Evolutionary conservation across 345 rosid genomes (phyloP).

Genomic region (Syzygium aqueum): DNA sequence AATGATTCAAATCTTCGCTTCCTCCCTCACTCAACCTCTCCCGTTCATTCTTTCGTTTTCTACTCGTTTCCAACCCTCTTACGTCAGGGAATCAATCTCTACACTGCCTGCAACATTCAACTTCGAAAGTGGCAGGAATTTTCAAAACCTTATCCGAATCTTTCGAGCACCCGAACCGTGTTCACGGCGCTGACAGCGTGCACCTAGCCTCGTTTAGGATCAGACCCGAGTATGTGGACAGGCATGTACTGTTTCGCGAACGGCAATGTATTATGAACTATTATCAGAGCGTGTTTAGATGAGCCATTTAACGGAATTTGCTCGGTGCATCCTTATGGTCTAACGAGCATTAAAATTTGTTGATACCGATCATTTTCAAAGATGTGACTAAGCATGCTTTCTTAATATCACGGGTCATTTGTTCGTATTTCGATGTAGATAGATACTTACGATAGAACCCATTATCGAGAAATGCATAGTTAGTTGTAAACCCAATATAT

Average conservation of each 20-base stretch:
- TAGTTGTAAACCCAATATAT: background rate
- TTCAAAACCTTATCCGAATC: background rate
- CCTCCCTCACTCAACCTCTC: background rate
- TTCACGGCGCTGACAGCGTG: accelerated
- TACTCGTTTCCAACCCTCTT: background rate
- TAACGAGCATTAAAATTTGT: background rate
- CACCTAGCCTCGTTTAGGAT: background rate
- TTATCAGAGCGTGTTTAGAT: background rate
- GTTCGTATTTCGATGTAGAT: too few species aligned
- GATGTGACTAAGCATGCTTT: too few species aligned
- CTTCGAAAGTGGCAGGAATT: background rate
- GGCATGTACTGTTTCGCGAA: background rate
- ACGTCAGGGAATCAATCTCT: background rate
- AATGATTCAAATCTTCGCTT: background rate
- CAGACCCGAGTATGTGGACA: background rate
- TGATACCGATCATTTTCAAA: accelerated
- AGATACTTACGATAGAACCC: background rate
- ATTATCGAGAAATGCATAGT: background rate
- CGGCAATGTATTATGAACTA: accelerated
- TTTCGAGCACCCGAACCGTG: accelerated
- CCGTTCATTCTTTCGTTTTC: background rate
- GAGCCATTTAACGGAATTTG: accelerated
- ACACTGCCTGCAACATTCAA: accelerated
- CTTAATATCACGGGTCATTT: too few species aligned
- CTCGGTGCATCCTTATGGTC: accelerated